Evolutionary conservation across 1,284 basidiomycete species (phyloP).

Genomic region (Apiotrichum laibachii): DNA sequence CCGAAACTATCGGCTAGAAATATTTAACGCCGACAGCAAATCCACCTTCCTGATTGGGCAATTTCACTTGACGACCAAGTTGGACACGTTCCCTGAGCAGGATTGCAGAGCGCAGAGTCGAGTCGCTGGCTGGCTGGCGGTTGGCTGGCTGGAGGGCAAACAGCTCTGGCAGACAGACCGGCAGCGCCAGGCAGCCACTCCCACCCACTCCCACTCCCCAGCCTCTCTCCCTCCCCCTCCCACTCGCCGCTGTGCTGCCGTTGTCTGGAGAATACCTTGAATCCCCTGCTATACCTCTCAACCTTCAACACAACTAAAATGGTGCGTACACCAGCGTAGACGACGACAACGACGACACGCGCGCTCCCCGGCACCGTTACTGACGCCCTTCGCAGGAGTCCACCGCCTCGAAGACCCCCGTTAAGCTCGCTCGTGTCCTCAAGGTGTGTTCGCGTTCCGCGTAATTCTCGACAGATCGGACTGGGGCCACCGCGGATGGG

Average conservation of each 20-base stretch:
- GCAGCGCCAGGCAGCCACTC: too few relatives aligned
- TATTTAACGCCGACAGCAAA: too few relatives aligned
- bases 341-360: not conserved
- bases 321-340: slow-evolving; percentile 24
- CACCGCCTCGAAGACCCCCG: slow-evolving; percentile 67
- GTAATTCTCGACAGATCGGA: slow-evolving; percentile 1
- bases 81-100: too few relatives aligned
- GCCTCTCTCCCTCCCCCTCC: not conserved
- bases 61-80: too few relatives aligned
- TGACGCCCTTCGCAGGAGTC: slow-evolving; percentile 56
- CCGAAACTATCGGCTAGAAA: too few relatives aligned
- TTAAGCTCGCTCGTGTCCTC: slow-evolving; percentile 93
- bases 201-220: too few relatives aligned
- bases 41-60: too few relatives aligned
- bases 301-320: slow-evolving; percentile 38
- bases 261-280: not conserved
- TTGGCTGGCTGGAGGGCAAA: too few relatives aligned
- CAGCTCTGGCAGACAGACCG: too few relatives aligned
- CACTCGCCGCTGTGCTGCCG: not conserved
- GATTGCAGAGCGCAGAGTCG: too few relatives aligned
- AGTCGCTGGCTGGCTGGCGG: too few relatives aligned
- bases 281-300: slow-evolving; percentile 9
- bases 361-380: not conserved
- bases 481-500: not conserved
- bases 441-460: slow-evolving; percentile 44